phyloP scores from a whole-genome alignment of 1,284 basidiomycete species.

The Hortiboletus rubellus region DNA sequence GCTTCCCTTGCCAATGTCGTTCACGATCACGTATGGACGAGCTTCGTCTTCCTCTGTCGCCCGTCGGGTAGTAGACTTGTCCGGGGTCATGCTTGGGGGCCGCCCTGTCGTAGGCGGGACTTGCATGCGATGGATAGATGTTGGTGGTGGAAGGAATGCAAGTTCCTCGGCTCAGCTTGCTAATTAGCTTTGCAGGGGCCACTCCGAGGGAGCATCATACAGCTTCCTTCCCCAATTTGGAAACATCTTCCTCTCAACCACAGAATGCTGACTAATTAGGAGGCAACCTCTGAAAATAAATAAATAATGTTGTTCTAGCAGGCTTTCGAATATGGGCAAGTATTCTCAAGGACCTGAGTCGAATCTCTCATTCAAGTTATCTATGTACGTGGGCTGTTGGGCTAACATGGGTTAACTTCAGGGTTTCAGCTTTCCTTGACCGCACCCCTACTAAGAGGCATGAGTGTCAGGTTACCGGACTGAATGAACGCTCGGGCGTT shows the following conservation, averaged over 20 bases:
- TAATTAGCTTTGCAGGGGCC: conserved; percentile 31
- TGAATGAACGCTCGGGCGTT: no score
- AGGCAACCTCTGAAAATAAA: not conserved
- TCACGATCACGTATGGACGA: conserved; percentile 70
- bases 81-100: conserved; percentile 23
- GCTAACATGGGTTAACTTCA: no score
- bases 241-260: conserved; percentile 26
- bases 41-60: conserved; percentile 61
- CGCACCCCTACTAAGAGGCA: no score
- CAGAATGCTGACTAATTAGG: conserved; percentile 18
- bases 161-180: conserved; percentile 15
- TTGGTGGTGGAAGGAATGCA: conserved; percentile 15
- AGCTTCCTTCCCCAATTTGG: conserved; percentile 25
- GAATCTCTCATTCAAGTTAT: no score
- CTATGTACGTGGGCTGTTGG: no score
- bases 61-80: conserved; percentile 26
- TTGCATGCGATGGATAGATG: conserved; percentile 18
- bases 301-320: not conserved
- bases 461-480: no score
- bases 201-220: conserved; percentile 21
- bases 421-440: no score
- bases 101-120: conserved; percentile 21
- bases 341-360: no score
- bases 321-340: no score
- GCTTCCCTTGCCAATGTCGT: conserved; percentile 82